Base-by-base conservation (phyloP, 257 asterid species). In the Lycium ferocissimum region DNA sequence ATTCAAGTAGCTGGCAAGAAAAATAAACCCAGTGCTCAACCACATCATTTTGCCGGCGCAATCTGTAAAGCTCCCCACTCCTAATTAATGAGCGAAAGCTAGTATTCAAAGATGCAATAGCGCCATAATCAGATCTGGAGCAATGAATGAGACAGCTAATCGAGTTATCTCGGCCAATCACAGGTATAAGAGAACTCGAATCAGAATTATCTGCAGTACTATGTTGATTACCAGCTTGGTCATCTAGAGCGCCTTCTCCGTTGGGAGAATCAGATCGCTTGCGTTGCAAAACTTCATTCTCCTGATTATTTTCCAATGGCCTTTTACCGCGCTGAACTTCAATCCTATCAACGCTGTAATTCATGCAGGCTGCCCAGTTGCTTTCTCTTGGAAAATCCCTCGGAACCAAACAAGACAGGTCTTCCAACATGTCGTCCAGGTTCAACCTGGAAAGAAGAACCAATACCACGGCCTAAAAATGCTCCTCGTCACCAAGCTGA, bases 391-490 rank as follows among this genome's bases (percentile, higher is more conserved):
- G 86, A 86, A 89, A 95, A 87, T 90, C 94, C 89, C 97, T 86
- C 10, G 98, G 87, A 79, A 94, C 92, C 90, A 93, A 86, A 89
- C 93, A 95, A 83, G 96, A 82, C 83, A 92, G 89, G 38, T 93
- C 97, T 85, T 95, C 97, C 89, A 96, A 90, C 99, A 96, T 94
- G 62, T 87, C 95, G 85, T 26, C 33, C 76, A 45, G 89, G 87
- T 69, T 79, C 90, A 88, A 87, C 58, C 85, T 86, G 85, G 84
- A 84, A 84, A 83, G 88, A 85, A 85, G 84, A 80, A 56, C 83
- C 80, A 82, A 66, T 80, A 45, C 84, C 54, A 45, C 83, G 59
- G 17, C 83, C 81, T 72, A 79, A 22, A 75, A 78, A 54, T 61
- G 80, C 79, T 83, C 73, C 82, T 75, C 79, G 88, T 81, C 88